Percentiles rank a stretch among this genome's conserved stretches.
Conservation (phyloP, 2,329 filamentous ascomycete genomes). For the Phyllosticta citrichinensis region DNA sequence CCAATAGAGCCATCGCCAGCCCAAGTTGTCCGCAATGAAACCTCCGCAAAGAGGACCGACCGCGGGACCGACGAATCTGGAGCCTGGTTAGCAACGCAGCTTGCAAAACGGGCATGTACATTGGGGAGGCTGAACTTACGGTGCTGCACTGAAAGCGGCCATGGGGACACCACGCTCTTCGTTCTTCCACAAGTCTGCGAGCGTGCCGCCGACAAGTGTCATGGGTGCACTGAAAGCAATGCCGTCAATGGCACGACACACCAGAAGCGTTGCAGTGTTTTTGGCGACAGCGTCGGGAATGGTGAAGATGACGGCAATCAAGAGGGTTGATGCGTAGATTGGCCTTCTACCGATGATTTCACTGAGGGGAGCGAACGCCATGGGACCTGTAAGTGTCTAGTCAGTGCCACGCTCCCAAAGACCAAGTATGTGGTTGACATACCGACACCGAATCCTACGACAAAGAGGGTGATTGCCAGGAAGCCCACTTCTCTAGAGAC, state of each 20-base stretch:
- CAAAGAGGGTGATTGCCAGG: constrained; percentile 64
- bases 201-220: constrained; percentile 73
- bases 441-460: constrained; percentile 72
- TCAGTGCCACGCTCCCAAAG: neutral
- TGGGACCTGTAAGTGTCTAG: constrained; percentile 45
- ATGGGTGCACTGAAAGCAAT: constrained; percentile 80
- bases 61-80: constrained; percentile 62
- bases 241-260: constrained; percentile 68
- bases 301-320: constrained; percentile 65
- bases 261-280: constrained; percentile 67
- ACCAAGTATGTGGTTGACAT: constrained; percentile 12
- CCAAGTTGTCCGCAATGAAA: constrained; percentile 57
- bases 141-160: constrained; percentile 75
- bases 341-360: constrained; percentile 64
- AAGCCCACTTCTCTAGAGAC: constrained; percentile 65
- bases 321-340: constrained; percentile 60
- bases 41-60: constrained; percentile 59
- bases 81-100: neutral
- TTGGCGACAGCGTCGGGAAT: constrained; percentile 69
- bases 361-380: constrained; percentile 68
- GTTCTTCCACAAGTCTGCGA: constrained; percentile 75
- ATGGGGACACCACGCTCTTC: constrained; percentile 80
- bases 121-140: constrained; percentile 24
- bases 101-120: neutral
- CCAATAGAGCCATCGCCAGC: constrained; percentile 84